phyloP scores from a whole-genome alignment of 2,329 filamentous ascomycete genomes.

The Phialocephala sp. region DNA sequence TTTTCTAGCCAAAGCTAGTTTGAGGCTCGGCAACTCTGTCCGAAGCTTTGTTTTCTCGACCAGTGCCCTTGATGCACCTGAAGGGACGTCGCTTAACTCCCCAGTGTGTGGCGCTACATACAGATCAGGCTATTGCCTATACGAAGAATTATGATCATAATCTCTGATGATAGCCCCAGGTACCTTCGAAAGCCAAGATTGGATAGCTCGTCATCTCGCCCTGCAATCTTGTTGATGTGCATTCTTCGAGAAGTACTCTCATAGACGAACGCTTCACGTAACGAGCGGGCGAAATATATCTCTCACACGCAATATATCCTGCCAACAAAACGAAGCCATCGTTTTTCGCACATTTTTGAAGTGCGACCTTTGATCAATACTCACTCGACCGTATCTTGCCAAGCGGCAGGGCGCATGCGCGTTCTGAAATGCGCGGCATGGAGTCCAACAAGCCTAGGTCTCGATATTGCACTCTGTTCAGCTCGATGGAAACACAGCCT shows the following conservation, averaged over 20 bases:
- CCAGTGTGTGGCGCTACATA: background rate
- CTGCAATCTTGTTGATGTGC: background rate
- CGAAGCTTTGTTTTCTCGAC: background rate
- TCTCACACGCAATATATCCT: background rate
- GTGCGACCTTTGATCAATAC: no score
- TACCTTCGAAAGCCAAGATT: background rate
- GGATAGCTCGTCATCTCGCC: background rate
- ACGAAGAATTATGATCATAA: background rate
- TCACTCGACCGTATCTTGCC: no score
- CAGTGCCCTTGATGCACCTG: background rate
- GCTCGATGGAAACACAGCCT: background rate
- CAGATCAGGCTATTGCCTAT: background rate
- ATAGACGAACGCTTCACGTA: background rate
- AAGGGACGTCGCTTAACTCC: background rate
- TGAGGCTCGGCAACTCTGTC: background rate
- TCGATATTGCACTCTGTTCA: background rate
- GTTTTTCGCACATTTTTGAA: no score
- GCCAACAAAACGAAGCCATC: background rate
- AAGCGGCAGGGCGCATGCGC: background rate
- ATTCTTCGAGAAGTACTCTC: background rate
- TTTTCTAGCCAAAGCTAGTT: no score
- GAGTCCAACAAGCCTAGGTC: background rate
- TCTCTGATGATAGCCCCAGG: background rate
- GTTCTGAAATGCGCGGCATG: no score
- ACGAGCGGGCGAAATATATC: background rate